These are phyloP conservation scores for Neopestalotiopsis clavispora DNA, from an alignment of 2,329 filamentous ascomycete genomes.

Conservation along the genomic window DNA sequence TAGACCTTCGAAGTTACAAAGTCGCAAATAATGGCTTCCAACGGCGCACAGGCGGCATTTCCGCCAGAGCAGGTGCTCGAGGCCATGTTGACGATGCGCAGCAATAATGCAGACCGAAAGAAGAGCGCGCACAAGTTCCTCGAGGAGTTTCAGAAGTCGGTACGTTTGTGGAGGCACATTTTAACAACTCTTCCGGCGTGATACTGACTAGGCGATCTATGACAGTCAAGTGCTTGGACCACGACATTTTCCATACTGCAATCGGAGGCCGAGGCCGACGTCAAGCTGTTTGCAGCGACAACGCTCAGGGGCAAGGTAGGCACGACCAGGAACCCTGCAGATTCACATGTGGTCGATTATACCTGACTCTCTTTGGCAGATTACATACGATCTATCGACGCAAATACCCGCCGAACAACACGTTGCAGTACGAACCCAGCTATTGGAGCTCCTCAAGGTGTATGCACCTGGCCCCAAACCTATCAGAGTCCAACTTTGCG, in stretches of 20 bases:
- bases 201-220: background rate
- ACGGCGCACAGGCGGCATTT: slow-evolving; percentile 70
- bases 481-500: slow-evolving; percentile 89
- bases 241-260: slow-evolving; percentile 87
- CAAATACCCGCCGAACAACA: slow-evolving; percentile 82
- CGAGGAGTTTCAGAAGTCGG: slow-evolving; percentile 97
- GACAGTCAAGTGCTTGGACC: slow-evolving; percentile 88
- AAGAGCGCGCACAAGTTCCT: slow-evolving; percentile 89
- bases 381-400: slow-evolving; percentile 88
- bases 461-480: slow-evolving; percentile 84
- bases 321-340: slow-evolving; percentile 18
- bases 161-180: slow-evolving; percentile 51
- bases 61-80: slow-evolving; percentile 77
- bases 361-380: slow-evolving; percentile 57
- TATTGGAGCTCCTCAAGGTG: slow-evolving; percentile 79
- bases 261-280: slow-evolving; percentile 79
- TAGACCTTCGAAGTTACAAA: background rate
- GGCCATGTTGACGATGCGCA: slow-evolving; percentile 91
- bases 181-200: background rate
- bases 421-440: slow-evolving; percentile 78
- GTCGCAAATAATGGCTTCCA: slow-evolving; percentile 65
- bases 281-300: slow-evolving; percentile 93
- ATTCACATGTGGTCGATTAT: slow-evolving; percentile 20
- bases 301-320: slow-evolving; percentile 96
- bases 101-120: slow-evolving; percentile 81